Evolutionary conservation across 306 rosid genomes (phyloP).

Genomic region (Biancaea sappan): DNA sequence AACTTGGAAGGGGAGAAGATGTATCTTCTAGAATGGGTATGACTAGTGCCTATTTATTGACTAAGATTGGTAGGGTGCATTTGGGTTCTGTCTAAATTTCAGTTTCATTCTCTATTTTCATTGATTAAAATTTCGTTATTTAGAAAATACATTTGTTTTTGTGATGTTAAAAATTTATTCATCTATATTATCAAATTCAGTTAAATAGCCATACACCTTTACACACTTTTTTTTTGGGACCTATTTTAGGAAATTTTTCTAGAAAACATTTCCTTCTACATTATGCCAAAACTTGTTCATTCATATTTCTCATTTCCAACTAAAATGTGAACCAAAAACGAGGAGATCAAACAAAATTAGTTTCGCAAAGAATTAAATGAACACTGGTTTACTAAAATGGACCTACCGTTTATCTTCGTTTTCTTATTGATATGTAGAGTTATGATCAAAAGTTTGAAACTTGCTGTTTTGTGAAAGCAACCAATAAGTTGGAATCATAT

Average conservation of each 20-base stretch:
- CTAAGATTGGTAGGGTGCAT: not conserved
- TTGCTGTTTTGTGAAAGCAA: constrained; percentile 1
- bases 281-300: not conserved
- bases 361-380: not conserved
- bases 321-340: not conserved
- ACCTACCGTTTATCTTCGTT: not conserved
- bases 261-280: not conserved
- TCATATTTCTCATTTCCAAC: not conserved
- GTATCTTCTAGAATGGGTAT: constrained; percentile 82
- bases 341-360: no score
- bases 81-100: no score
- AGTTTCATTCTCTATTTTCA: no score
- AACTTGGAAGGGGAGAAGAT: constrained; percentile 59
- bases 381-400: not conserved
- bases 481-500: not conserved
- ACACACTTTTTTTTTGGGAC: not conserved
- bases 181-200: no score
- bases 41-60: constrained; percentile 4
- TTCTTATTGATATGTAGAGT: not conserved
- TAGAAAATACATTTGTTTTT: no score
- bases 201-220: no score
- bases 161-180: no score
- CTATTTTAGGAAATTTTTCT: not conserved
- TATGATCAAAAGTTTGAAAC: not conserved
- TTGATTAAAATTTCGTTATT: no score